Evolutionary conservation across 352 stramenopile species (phyloP).

Genomic region (Pythium oligandrum): DNA sequence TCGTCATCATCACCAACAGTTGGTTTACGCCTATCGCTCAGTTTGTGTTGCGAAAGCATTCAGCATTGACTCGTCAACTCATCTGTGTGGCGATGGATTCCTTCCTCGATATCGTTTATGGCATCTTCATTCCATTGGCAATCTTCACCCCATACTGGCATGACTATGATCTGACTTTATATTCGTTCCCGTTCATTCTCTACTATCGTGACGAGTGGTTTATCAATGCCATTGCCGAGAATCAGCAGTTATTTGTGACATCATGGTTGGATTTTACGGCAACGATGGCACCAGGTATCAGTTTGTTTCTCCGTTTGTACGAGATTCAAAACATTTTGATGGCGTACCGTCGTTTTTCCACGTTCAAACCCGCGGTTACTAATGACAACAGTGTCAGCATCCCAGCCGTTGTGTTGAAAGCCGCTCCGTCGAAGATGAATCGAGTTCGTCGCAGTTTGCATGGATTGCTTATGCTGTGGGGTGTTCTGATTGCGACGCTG

Average conservation of each 20-base stretch:
- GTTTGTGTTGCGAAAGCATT: too few species aligned
- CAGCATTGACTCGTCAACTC: neutral
- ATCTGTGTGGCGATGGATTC: neutral
- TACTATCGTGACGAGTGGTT: constrained; percentile 13
- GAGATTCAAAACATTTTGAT: constrained; percentile 2
- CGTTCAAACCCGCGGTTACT: neutral
- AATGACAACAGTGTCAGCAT: neutral
- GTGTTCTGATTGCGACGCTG: neutral
- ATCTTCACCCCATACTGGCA: constrained; percentile 2
- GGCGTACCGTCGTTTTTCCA: neutral
- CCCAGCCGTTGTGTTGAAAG: neutral
- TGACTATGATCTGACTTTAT: neutral
- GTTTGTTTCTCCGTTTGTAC: constrained; percentile 5
- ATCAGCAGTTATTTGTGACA: constrained; percentile 15
- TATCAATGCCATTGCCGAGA: constrained; percentile 8
- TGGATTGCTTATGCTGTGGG: constrained; percentile 3
- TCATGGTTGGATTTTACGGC: constrained; percentile 13
- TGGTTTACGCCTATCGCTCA: neutral
- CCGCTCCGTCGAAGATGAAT: too few species aligned
- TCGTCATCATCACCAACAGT: constrained; percentile 3
- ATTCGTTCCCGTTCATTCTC: constrained; percentile 1
- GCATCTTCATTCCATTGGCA: constrained; percentile 1
- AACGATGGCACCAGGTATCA: neutral
- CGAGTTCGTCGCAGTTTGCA: neutral
- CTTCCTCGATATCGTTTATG: constrained; percentile 1